phyloP scores from a whole-genome alignment of 192 early-diverging fungal genomes.

The Jimgerdemannia lactiflua region DNA sequence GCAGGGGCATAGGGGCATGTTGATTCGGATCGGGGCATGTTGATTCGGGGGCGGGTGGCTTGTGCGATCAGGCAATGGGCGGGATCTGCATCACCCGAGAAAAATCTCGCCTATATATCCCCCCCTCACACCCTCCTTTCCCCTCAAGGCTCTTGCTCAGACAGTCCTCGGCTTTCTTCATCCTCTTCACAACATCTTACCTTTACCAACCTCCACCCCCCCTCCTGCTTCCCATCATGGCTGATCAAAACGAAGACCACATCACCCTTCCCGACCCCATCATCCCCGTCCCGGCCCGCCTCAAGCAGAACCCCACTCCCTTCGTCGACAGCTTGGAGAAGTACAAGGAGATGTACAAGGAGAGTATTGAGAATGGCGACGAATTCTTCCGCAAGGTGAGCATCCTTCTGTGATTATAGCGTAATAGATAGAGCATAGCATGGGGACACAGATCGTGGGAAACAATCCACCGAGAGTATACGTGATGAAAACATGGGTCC shows the following conservation, averaged over 20 bases:
- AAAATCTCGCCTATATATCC: not conserved
- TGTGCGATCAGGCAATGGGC: no score
- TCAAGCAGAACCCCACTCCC: conserved; percentile 59
- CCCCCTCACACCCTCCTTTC: not conserved
- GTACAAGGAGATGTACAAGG: conserved; percentile 79
- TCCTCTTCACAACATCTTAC: conserved; percentile 5
- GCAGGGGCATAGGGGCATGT: no score
- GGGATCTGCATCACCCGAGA: not conserved
- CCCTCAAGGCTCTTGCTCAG: not conserved
- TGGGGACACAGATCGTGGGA: not conserved
- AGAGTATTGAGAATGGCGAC: conserved; percentile 77
- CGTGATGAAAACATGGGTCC: not conserved
- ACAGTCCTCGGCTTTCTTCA: not conserved
- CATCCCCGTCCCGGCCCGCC: conserved; percentile 61
- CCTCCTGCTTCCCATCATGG: conserved; percentile 4
- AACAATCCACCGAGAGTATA: not conserved
- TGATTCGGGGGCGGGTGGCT: not conserved
- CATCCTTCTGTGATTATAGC: not conserved
- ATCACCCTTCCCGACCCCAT: conserved; percentile 6
- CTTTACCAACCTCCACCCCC: not conserved
- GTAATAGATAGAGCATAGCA: not conserved
- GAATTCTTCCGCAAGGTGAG: conserved; percentile 9
- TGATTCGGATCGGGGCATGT: no score
- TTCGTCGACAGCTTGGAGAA: conserved; percentile 70
- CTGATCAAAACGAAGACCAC: conserved; percentile 15